Conservation (phyloP, 2,329 filamentous ascomycete species). For the Pseudogymnoascus sp. region DNA sequence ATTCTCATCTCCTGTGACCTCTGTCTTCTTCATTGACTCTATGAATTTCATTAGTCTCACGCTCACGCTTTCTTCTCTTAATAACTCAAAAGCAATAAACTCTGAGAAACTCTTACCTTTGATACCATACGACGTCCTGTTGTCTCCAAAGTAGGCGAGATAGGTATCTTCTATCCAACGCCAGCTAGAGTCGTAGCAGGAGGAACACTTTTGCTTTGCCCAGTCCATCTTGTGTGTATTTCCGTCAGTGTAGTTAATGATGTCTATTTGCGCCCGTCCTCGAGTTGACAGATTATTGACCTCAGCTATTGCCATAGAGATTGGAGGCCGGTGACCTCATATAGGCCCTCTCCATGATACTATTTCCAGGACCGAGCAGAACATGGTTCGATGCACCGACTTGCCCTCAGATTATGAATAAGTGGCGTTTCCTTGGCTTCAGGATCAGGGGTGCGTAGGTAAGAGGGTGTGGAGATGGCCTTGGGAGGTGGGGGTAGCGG, state of each 20-base stretch:
- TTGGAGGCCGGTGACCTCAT: constrained; percentile 3
- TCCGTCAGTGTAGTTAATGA: neutral
- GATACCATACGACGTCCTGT: constrained; percentile 22
- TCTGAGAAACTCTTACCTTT: constrained; percentile 19
- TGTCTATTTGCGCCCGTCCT: neutral
- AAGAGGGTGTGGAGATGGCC: neutral
- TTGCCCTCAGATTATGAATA: neutral
- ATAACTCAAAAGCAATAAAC: neutral
- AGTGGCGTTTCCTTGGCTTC: neutral
- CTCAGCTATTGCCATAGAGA: neutral
- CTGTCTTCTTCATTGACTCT: constrained; percentile 22
- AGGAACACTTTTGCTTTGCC: constrained; percentile 7
- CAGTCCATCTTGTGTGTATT: constrained; percentile 10
- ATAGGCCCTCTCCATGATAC: neutral
- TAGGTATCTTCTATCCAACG: constrained; percentile 27
- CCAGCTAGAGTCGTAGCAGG: constrained; percentile 21
- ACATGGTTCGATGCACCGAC: neutral
- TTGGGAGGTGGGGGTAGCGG: neutral
- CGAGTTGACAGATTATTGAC: neutral
- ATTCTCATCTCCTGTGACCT: constrained; percentile 24
- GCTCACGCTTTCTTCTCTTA: neutral
- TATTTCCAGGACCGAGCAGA: neutral
- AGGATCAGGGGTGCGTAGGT: neutral
- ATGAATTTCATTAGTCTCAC: neutral
- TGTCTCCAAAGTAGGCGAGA: constrained; percentile 25